Conservation (phyloP, 2,329 filamentous ascomycete genomes). For the Epichloe amarillans region DNA sequence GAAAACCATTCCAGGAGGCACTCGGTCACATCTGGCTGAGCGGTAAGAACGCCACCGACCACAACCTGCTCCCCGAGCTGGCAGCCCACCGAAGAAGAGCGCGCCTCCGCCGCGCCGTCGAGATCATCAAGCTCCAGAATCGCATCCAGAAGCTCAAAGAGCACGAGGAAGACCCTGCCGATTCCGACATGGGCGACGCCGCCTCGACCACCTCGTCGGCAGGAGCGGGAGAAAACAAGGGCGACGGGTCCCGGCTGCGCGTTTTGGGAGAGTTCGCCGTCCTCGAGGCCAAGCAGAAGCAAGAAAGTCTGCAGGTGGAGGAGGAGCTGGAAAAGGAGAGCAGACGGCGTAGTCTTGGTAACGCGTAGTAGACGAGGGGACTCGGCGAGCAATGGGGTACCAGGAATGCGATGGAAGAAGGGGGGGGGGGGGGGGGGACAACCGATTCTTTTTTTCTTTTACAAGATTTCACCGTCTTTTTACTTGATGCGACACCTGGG, state of each 20-base stretch:
- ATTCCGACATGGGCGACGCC: constrained; percentile 58
- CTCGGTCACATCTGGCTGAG: constrained; percentile 79
- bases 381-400: not conserved
- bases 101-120: constrained; percentile 82
- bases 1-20: constrained; percentile 42
- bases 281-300: constrained; percentile 48
- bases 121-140: constrained; percentile 90
- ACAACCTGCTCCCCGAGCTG: constrained; percentile 96
- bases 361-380: not conserved
- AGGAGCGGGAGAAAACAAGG: constrained; percentile 36
- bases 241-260: constrained; percentile 6
- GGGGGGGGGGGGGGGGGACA: not conserved
- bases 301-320: constrained; percentile 58
- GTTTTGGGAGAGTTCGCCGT: constrained; percentile 8
- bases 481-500: not conserved
- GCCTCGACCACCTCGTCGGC: constrained; percentile 28
- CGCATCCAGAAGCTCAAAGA: constrained; percentile 90
- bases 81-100: constrained; percentile 77
- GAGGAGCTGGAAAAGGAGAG: constrained; percentile 41
- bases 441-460: not conserved
- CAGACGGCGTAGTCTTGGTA: constrained; percentile 21
- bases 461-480: not conserved
- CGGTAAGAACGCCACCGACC: constrained; percentile 81
- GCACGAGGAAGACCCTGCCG: constrained; percentile 71
- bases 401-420: not conserved